A percentile compares a stretch with the other conserved stretches of the same genome.
phyloP scores from a whole-genome alignment of 192 early-diverging fungal genomes.

The Endogone sp. region DNA sequence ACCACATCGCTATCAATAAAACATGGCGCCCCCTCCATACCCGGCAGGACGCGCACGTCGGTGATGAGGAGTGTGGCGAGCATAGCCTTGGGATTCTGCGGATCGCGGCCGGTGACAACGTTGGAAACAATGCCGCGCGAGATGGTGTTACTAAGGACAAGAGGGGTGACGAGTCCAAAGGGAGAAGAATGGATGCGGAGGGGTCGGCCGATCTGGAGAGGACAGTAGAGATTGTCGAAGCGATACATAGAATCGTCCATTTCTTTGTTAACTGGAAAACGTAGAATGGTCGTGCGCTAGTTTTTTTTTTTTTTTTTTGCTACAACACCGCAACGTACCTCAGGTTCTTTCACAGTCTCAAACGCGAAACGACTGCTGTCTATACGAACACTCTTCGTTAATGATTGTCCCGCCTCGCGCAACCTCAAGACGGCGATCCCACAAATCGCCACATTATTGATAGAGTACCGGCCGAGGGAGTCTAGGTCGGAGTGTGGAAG shows the following conservation, averaged over 20 bases:
- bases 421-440: not conserved
- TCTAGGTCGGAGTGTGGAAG: not conserved
- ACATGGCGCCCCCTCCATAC: constrained; percentile 23
- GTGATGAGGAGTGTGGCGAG: constrained; percentile 24
- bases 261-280: not conserved
- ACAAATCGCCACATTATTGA: not conserved
- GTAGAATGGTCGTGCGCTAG: not conserved
- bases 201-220: constrained; percentile 15
- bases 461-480: not conserved
- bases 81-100: constrained; percentile 20
- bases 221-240: not conserved
- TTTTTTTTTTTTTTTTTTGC: not conserved
- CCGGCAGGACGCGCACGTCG: constrained; percentile 32
- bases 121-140: constrained; percentile 33
- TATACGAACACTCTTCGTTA: not conserved
- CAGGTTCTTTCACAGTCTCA: not conserved
- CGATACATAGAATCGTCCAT: not conserved
- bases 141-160: constrained; percentile 33
- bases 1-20: constrained; percentile 13
- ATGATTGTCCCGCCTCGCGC: not conserved
- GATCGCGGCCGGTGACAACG: constrained; percentile 29
- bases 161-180: constrained; percentile 33
- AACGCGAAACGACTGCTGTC: not conserved
- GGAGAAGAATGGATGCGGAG: constrained; percentile 29
- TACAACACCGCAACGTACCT: not conserved